These are phyloP conservation scores for Diaporthe sp. DNA, from an alignment of 2,329 filamentous ascomycete species.

Conservation along the genomic window DNA sequence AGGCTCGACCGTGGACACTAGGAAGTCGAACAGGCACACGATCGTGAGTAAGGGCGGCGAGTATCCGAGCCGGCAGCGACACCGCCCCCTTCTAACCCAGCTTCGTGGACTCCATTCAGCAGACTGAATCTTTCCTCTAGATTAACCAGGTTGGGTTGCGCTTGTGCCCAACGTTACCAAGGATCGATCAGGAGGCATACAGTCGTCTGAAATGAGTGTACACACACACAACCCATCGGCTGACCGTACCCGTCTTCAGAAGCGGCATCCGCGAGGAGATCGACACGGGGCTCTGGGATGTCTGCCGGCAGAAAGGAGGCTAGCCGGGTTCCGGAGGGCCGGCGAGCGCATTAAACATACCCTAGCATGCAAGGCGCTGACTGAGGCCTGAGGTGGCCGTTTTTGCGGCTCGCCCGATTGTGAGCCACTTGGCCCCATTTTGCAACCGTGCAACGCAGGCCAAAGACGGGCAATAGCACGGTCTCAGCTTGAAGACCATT, in stretches of 20 bases:
- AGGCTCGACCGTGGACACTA: not conserved
- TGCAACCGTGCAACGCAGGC: conserved; percentile 8
- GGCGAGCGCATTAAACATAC: conserved; percentile 12
- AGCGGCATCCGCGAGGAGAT: conserved; percentile 19
- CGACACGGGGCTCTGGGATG: conserved; percentile 26
- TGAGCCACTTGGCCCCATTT: conserved; percentile 22
- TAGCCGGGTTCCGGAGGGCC: conserved; percentile 19
- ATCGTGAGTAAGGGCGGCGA: not conserved
- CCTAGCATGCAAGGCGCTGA: not conserved
- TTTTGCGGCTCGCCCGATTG: conserved; percentile 7
- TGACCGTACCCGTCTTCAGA: conserved; percentile 7
- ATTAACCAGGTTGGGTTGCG: not conserved
- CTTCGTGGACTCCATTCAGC: not conserved
- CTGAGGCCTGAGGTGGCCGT: conserved; percentile 17
- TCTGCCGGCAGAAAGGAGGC: conserved; percentile 19
- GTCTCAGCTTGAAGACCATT: conserved; percentile 10
- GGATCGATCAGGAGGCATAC: not conserved
- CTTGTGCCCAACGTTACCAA: conserved; percentile 1
- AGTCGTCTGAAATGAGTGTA: not conserved
- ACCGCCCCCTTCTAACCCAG: not conserved
- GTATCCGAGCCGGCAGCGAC: not conserved
- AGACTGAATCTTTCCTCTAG: not conserved
- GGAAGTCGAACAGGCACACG: not conserved
- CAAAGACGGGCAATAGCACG: not conserved
- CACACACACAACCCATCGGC: not conserved